Evolutionary conservation across 257 asterid genomes (phyloP).

Genomic region (Rauvolfia tetraphylla): DNA sequence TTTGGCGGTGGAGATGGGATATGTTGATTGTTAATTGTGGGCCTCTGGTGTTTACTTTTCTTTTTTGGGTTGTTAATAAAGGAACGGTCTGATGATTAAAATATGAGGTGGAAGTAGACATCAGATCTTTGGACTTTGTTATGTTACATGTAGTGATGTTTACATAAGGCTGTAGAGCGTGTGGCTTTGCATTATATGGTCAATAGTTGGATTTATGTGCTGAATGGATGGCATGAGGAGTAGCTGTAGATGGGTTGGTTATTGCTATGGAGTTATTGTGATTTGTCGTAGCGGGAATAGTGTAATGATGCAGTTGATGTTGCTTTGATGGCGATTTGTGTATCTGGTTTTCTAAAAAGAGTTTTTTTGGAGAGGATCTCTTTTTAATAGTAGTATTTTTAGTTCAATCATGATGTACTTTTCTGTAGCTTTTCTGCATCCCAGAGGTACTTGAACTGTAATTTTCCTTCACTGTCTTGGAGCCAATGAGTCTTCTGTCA

Average conservation of each 20-base stretch:
- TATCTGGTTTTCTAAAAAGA: not conserved
- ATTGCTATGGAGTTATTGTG: conserved; percentile 11
- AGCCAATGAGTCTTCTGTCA: not conserved
- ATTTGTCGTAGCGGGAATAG: conserved; percentile 12
- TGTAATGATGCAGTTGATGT: conserved; percentile 23
- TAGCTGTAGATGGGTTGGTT: conserved; percentile 15
- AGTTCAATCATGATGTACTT: not conserved
- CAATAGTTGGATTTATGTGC: not conserved
- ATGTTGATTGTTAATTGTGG: conserved; percentile 26
- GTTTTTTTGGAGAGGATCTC: not conserved
- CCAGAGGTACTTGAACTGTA: not conserved
- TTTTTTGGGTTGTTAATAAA: conserved; percentile 2
- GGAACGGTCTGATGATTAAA: not conserved
- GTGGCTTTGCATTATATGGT: conserved; percentile 15
- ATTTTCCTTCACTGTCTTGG: conserved; percentile 11
- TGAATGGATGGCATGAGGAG: conserved; percentile 12
- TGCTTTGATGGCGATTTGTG: conserved; percentile 17
- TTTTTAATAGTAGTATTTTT: not conserved
- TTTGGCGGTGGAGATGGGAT: conserved; percentile 19
- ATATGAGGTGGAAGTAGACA: conserved; percentile 11
- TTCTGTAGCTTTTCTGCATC: not conserved
- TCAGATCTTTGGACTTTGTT: conserved; percentile 16
- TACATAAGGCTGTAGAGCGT: conserved; percentile 22
- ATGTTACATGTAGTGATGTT: conserved; percentile 4
- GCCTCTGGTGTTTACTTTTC: conserved; percentile 15